Evolutionary conservation across 441 rosid species (phyloP), one percentile per base, ranked within the genome.

Genomic region (Adansonia madagascariensis): DNA sequence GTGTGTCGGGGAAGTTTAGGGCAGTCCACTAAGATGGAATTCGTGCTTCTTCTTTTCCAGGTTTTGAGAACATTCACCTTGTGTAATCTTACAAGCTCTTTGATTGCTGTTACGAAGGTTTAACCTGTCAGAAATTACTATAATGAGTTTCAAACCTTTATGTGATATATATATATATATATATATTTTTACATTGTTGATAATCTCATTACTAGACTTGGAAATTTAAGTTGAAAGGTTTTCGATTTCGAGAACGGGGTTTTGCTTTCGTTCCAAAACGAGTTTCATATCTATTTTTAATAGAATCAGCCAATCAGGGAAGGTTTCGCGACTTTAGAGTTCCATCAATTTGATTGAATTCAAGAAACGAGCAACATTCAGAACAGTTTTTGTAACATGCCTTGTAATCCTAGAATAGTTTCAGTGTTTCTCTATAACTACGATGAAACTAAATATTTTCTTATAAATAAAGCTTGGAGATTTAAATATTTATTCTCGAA

Each of bases 91-190:
- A 41, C 76, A 61, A 5, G 87, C 87, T 84, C 88, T 87, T 85
- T 86, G 53, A 86, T 86, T 41, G 80, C 78, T 18, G 84, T 67
- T 27, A 77, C 86, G 6, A 88, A 24, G 84, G 6, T 86, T 89
- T 81, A 89, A 47, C 86, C 88, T 81, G 15, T 89, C 90, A 11
- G 84, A 81, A 88, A 89, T 84, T 56, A 66, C 69, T 8, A 82
- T 78, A 11, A 89, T 86, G 20, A 84, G 73, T 77, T 78, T 83
- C 67, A 81, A 88, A 14, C 89, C 88, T 73, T 39, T 82, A 39
- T 82, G 80, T 24, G 83, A 80, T 63, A 46, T 64, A 65, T 24
- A 24, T 24, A 24, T 24, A 24, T 24, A 24, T 24, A 24, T 24
- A 24, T 24, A 24, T 24, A 24, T 24, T 24, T 24, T 24, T 24